Base-by-base conservation (phyloP, 768 basidiomycete species). In the Russula vinacea region DNA sequence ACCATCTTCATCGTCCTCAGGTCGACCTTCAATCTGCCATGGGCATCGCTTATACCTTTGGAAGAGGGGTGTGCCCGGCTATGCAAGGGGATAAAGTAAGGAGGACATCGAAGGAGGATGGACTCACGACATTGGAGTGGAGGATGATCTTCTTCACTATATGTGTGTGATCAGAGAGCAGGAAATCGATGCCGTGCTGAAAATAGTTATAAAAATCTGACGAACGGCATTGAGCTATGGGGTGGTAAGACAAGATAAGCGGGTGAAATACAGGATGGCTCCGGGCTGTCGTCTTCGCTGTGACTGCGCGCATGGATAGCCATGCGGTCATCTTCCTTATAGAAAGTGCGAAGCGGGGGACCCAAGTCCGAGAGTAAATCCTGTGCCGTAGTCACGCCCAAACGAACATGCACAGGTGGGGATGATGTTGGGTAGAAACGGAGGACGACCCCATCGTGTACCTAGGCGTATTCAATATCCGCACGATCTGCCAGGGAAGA, bases 171-270 rank as follows among this genome's bases (percentile, higher is more conserved):
- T 83, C 87, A 26, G 86, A 88, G 19, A 97, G 80, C 33, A 95
- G 80, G 67, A 95, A 90, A 72, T 97, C 94, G 22, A 97, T 76
- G 1, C 94, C 94, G 70, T 93, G 86, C 68, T 94, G 89, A 69
- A 95, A 93, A 71, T 97, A 97, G 71, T 95, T 96, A 75, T 90
- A 93, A 73, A 94, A 93, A 74, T 93, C 91, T 92, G 65, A 2
- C 3, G 45, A 56, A 59, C 26, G 9, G 13, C 22, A 40, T n/a
- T 53, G n/a, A 44, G 62, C 56, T 63, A 52, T 62, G 42, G 62
- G 24, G 32, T 45, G 3, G 19, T 24, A 50, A 17, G 24, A 45
- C 54, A 24, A 26, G 35, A 58, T 26, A 39, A 9, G 24, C 17
- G 17, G 52, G n/a, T 26, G 32, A 61, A 78, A 64, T 68, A 81